phyloP scores from a whole-genome alignment of 164 flowering plant species.

The Stephania cephalantha region DNA sequence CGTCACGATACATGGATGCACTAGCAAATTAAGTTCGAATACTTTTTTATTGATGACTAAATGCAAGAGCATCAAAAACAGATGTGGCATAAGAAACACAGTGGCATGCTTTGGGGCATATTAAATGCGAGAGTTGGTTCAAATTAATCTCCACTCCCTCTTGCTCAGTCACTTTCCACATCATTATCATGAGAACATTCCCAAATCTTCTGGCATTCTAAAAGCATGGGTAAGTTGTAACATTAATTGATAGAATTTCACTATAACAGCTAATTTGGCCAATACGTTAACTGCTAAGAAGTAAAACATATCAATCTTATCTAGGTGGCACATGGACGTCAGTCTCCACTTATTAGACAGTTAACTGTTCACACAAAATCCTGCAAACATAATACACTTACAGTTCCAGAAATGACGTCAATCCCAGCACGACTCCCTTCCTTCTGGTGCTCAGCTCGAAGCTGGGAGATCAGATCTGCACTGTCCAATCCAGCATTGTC shows the following conservation, averaged over 20 bases:
- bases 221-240: not conserved
- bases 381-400: slow-evolving; percentile 31
- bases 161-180: not conserved
- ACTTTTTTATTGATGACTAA: not conserved
- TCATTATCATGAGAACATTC: not conserved
- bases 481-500: slow-evolving; percentile 99
- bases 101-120: not conserved
- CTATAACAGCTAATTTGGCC: not conserved
- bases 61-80: not conserved
- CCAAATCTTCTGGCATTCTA: not conserved
- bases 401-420: slow-evolving; percentile 89
- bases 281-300: too few relatives aligned
- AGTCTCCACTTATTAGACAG: not conserved
- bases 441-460: slow-evolving; percentile 96
- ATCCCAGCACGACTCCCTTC: slow-evolving; percentile 79
- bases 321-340: not conserved
- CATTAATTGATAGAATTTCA: not conserved
- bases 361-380: not conserved
- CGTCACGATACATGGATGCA: too few relatives aligned
- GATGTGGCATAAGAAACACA: not conserved
- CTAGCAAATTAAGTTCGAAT: not conserved
- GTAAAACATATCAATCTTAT: not conserved
- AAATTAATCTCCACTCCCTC: not conserved
- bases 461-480: slow-evolving; percentile 85
- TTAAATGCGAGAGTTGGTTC: not conserved